These are phyloP conservation scores for Plantago coronopus DNA, from an alignment of 305 asterid genomes.

Conservation along the genomic window DNA sequence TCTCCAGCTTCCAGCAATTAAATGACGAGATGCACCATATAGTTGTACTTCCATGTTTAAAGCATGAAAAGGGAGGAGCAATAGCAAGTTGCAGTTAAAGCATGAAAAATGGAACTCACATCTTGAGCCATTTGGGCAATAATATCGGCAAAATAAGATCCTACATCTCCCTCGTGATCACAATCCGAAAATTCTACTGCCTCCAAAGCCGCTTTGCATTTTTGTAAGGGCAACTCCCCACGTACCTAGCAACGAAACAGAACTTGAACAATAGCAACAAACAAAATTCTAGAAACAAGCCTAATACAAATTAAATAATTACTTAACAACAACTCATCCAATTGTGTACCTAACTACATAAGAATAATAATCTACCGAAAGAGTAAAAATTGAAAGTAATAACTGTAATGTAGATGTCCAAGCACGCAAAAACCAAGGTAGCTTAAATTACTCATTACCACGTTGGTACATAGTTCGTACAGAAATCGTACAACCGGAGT, in stretches of 20 bases:
- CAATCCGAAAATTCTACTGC: slow-evolving; percentile 71
- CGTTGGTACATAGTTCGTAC: slow-evolving; percentile 69
- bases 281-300: slow-evolving; percentile 4
- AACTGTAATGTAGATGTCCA: not conserved
- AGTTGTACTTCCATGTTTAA: too few species aligned
- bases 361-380: too few species aligned
- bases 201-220: slow-evolving; percentile 79
- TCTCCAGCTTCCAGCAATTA: too few species aligned
- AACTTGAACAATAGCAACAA: slow-evolving; percentile 14
- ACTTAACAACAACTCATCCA: too few species aligned
- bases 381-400: not conserved
- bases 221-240: slow-evolving; percentile 86
- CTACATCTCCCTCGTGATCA: slow-evolving; percentile 65
- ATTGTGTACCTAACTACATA: too few species aligned
- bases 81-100: too few species aligned
- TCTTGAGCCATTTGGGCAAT: slow-evolving; percentile 94
- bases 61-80: too few species aligned
- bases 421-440: too few species aligned
- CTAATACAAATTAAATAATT: too few species aligned
- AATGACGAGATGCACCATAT: too few species aligned
- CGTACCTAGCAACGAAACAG: slow-evolving; percentile 52
- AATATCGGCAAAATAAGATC: slow-evolving; percentile 90
- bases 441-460: slow-evolving; percentile 39
- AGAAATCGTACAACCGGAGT: slow-evolving; percentile 72
- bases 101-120: slow-evolving; percentile 36